Percentiles rank a stretch among this genome's conserved stretches.
phyloP scores from a whole-genome alignment of 768 basidiomycete species.

The Termitomyces sp. region DNA sequence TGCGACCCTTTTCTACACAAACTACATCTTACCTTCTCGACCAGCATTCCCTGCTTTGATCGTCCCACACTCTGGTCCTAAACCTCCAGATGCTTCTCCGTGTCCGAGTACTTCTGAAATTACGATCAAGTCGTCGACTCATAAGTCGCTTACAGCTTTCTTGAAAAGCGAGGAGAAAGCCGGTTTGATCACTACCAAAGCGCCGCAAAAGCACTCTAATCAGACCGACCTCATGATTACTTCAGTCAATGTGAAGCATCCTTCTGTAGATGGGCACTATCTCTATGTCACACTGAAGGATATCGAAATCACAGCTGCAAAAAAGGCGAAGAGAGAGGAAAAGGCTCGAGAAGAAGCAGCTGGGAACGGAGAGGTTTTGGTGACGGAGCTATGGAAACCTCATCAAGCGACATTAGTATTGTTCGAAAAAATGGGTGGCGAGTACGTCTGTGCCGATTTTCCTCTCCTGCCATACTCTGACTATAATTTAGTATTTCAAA shows the following conservation, averaged over 20 bases:
- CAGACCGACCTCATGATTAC: slow-evolving; percentile 53
- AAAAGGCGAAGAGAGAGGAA: slow-evolving; percentile 52
- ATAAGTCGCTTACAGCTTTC: slow-evolving; percentile 81
- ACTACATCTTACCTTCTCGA: slow-evolving; percentile 74
- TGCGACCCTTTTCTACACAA: slow-evolving; percentile 72
- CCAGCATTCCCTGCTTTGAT: slow-evolving; percentile 57
- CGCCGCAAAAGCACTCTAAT: slow-evolving; percentile 42
- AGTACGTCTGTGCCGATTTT: slow-evolving; percentile 38
- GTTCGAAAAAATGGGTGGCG: slow-evolving; percentile 60
- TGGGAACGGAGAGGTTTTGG: slow-evolving; percentile 44
- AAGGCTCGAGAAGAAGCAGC: slow-evolving; percentile 42
- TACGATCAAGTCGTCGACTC: slow-evolving; percentile 73
- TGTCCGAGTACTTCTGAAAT: slow-evolving; percentile 40
- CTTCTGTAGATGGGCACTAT: slow-evolving; percentile 48
- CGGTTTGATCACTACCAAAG: slow-evolving; percentile 67
- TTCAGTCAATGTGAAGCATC: slow-evolving; percentile 53
- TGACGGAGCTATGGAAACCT: slow-evolving; percentile 78
- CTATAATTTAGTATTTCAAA: slow-evolving; percentile 38
- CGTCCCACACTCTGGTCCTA: slow-evolving; percentile 21
- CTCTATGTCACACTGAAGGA: slow-evolving; percentile 61
- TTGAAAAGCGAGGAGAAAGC: slow-evolving; percentile 76
- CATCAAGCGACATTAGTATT: slow-evolving; percentile 50
- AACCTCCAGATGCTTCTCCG: slow-evolving; percentile 21
- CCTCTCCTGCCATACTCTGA: background rate
- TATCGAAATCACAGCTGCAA: slow-evolving; percentile 59